These are phyloP conservation scores for Beta lomatogona DNA, from an alignment of 179 eudicot species.

Conservation along the genomic window DNA sequence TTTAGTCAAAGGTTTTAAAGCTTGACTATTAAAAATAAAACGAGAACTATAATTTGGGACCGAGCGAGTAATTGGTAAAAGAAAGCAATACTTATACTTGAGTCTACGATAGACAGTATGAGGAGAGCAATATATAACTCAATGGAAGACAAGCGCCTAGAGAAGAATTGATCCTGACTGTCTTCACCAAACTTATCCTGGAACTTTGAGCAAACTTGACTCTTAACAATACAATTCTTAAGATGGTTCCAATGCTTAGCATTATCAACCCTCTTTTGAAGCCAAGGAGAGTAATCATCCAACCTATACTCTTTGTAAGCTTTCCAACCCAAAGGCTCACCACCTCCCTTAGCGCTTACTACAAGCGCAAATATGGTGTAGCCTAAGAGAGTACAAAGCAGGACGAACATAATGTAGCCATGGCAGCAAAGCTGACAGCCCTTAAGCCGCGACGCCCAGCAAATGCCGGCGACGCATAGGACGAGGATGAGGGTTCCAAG, in stretches of 20 bases:
- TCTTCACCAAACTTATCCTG: neutral
- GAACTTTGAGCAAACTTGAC: constrained; percentile 13
- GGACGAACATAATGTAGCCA: constrained; percentile 1
- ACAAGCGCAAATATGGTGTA: constrained; percentile 22
- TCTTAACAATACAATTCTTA: constrained; percentile 3
- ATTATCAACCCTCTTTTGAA: constrained; percentile 12
- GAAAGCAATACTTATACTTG: no score
- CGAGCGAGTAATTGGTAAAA: no score
- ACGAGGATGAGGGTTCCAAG: neutral
- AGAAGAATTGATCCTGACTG: constrained; percentile 7
- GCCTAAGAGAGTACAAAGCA: constrained; percentile 14
- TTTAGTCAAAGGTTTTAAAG: no score
- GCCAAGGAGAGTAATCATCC: constrained; percentile 27
- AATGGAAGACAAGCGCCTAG: constrained; percentile 14
- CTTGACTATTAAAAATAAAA: no score
- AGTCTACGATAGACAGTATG: no score
- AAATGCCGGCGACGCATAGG: neutral
- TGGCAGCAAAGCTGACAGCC: neutral
- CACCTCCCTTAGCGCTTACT: constrained; percentile 16
- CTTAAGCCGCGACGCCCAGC: neutral
- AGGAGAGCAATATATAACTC: constrained; percentile 6
- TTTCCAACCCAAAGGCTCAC: neutral
- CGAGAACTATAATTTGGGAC: no score
- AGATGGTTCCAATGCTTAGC: constrained; percentile 16
- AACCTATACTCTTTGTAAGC: constrained; percentile 24